A percentile compares a stretch with the other conserved stretches of the same genome.
phyloP scores from a whole-genome alignment of 2,329 filamentous ascomycete genomes.

The Nothomitra cinnamomea region DNA sequence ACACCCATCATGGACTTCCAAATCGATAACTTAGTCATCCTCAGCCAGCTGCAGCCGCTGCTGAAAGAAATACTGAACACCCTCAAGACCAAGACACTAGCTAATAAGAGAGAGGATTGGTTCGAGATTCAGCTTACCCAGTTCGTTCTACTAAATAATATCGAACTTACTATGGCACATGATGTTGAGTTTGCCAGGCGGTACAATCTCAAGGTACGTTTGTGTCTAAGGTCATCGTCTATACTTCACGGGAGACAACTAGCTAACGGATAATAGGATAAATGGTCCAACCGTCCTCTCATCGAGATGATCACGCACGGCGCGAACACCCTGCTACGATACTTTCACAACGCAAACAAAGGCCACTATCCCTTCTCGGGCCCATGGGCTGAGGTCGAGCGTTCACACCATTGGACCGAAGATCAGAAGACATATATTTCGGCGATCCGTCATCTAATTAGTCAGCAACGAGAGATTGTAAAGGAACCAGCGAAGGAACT shows the following conservation, averaged over 20 bases:
- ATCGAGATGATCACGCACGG: conserved; percentile 1
- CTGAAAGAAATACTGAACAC: background rate
- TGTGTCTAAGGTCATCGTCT: too few species aligned
- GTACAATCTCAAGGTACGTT: background rate
- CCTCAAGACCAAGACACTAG: background rate
- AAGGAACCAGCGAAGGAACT: background rate
- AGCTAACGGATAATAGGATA: background rate
- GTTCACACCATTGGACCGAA: background rate
- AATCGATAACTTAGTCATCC: background rate
- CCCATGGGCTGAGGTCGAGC: background rate
- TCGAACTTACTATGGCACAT: conserved; percentile 3
- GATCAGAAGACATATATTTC: background rate
- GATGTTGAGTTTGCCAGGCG: background rate
- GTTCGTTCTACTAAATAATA: background rate
- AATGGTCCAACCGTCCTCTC: background rate
- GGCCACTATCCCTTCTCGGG: background rate
- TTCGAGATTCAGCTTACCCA: background rate
- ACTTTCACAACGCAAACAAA: conserved; percentile 1
- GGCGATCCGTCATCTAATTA: background rate
- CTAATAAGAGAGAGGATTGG: background rate
- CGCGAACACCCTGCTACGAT: background rate
- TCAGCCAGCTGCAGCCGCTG: background rate
- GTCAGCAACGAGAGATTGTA: background rate
- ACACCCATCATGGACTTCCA: conserved; percentile 2
- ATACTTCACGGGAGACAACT: too few species aligned